Evolutionary conservation across 2,329 filamentous ascomycete genomes (phyloP).

Genomic region (Fusarium armeniacum): DNA sequence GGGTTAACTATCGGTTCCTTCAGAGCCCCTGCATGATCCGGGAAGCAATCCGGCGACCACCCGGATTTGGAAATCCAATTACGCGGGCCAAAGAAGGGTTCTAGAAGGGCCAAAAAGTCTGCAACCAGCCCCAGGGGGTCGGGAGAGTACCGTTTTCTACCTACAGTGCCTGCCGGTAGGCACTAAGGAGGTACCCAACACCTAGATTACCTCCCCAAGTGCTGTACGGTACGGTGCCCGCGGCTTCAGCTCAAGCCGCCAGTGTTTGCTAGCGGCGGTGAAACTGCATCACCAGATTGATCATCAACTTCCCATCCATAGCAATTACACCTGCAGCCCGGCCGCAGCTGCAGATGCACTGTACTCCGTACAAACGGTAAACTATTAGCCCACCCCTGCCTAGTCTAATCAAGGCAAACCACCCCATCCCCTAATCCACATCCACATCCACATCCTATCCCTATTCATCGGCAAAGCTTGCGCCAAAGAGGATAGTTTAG

Average conservation of each 20-base stretch:
- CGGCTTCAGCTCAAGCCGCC: slow-evolving; percentile 24
- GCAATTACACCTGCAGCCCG: background rate
- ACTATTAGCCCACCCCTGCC: slow-evolving; percentile 45
- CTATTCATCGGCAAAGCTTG: slow-evolving; percentile 44
- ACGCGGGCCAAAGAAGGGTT: slow-evolving; percentile 51
- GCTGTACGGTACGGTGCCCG: background rate
- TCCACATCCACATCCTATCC: slow-evolving; percentile 20
- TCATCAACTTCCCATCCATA: background rate
- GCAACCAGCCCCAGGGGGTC: slow-evolving; percentile 33
- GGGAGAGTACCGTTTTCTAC: slow-evolving; percentile 28
- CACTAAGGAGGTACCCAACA: too few species aligned
- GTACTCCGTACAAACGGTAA: slow-evolving; percentile 6
- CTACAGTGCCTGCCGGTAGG: slow-evolving; percentile 8
- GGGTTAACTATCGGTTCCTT: slow-evolving; percentile 19
- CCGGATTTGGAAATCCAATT: slow-evolving; percentile 46
- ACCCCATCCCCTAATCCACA: slow-evolving; percentile 29
- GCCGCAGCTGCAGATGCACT: slow-evolving; percentile 6
- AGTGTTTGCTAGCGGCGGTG: slow-evolving; percentile 42
- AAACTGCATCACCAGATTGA: slow-evolving; percentile 17
- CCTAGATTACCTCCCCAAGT: too few species aligned
- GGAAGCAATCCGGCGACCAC: slow-evolving; percentile 43
- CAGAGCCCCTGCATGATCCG: slow-evolving; percentile 41
- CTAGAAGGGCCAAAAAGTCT: slow-evolving; percentile 49
- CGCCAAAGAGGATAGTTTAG: slow-evolving; percentile 48
- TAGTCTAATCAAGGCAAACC: slow-evolving; percentile 24